Base-by-base conservation (phyloP, 2,329 filamentous ascomycete species). In the Monosporascus sp. region DNA sequence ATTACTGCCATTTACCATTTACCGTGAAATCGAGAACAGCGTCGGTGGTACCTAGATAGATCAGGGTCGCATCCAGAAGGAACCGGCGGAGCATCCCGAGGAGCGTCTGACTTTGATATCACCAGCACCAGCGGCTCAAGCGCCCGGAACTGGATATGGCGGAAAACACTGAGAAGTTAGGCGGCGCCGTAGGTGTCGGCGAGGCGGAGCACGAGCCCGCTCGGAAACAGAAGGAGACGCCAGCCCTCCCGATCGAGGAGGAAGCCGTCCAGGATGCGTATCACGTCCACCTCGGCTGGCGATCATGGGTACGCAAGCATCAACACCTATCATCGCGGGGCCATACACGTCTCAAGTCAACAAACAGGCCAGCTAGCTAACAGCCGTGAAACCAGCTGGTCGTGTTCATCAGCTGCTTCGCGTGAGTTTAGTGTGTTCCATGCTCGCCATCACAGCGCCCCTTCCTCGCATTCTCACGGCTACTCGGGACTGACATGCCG, bases 261-360 rank as follows among this genome's bases (percentile, higher is more conserved):
- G 69, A 70, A 53, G 70, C 66, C 3, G 45, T 61, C 3, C 49
- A 63, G 15, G 66, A 68, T 38, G 67, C 64, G 7, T 59, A 65
- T 4, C 78, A 78, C 58, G 67, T 82, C 56, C 66, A 75, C 48
- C 65, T 82, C 14, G 75, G 77, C 41, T 83, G 79, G 79, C 71
- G 78, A 56, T 81, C 78, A 51, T 83, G 78, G 78, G 71, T 72
- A 58, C 41, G 68, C 60, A 11, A 7, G 20, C 14, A 35, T n/a
- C 18, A 24, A 5, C 4, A 6, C 7, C 36, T 9, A 36, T 9
- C 24, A 20, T 18, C 6, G 7, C 20, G 18, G 17, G 7, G 9
- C 15, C 18, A 37, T 49, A n/a, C 22, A 15, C 17, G 20, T 11
- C 22, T 46, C 6, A 50, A 22, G 15, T n/a, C 18, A 7, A 48